Base-by-base conservation (phyloP, 2,329 filamentous ascomycete species). In the Nemania serpens region DNA sequence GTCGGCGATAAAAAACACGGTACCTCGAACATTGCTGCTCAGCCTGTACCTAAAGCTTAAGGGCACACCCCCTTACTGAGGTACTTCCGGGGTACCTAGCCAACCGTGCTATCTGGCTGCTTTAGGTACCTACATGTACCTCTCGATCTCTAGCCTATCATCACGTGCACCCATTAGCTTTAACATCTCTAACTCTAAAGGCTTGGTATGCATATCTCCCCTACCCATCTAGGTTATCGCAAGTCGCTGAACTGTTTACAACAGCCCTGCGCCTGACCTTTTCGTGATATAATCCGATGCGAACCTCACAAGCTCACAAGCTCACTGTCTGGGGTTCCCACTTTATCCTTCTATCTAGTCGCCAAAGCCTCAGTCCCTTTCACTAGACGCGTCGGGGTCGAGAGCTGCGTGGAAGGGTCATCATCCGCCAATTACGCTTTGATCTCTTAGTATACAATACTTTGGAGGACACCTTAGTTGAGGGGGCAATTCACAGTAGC, bases 91-190 rank as follows among this genome's bases (percentile, higher is more conserved):
- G 25, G 25, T 29, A 54, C 22, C 13, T 13, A n/a, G 11, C 25
- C 12, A 33, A 53, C 51, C 55, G 46, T 41, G 20, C 34, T 53
- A 62, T 60, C 56, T 55, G 41, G 46, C 3, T 29, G n/a, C 46
- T 29, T 48, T 12, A 18, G 12, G 17, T 20, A 47, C 48, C 45
- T 36, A 22, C n/a, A n/a, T n/a, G n/a, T n/a, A n/a, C 25, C 25
- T 29, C 25, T 29, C 7, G 25, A 29, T 29, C 25, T 29, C 25
- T 3, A 29, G 6, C 37, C 43, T 47, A 50, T 60, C 46, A 55
- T 63, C 61, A 63, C 61, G 61, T 63, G 59, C 55, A 61, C 29
- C 61, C 50, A 36, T 64, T 37, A 51, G 34, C 51, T 58, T 47
- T 58, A 55, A 49, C 58, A 54, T 47, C 37, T 11, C 51, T 7